Conservation (phyloP, 2,329 filamentous ascomycete genomes). For the Colletotrichum sansevieriae region DNA sequence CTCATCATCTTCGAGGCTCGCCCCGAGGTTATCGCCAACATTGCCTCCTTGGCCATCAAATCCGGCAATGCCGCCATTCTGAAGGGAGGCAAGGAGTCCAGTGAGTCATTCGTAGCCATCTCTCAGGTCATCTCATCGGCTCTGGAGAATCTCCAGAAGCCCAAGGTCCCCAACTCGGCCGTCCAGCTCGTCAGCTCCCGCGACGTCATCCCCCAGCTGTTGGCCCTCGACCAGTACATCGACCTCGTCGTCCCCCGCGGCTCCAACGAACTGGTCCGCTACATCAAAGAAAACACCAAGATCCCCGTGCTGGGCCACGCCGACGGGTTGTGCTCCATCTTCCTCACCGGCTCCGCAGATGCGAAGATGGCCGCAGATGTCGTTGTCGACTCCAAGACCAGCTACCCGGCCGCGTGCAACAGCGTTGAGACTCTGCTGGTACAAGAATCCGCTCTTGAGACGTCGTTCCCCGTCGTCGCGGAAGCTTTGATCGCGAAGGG, state of each 20-base stretch:
- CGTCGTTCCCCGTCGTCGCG: constrained; percentile 78
- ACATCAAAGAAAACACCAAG: constrained; percentile 90
- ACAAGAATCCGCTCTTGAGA: constrained; percentile 74
- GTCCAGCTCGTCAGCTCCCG: constrained; percentile 95
- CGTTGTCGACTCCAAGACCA: constrained; percentile 91
- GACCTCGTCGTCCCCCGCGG: constrained; percentile 96
- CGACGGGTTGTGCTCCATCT: constrained; percentile 91
- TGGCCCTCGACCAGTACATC: constrained; percentile 87
- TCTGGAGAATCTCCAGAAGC: constrained; percentile 65
- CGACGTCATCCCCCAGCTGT: constrained; percentile 89
- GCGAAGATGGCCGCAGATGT: constrained; percentile 78
- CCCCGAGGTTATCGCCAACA: constrained; percentile 98
- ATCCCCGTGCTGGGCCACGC: constrained; percentile 97
- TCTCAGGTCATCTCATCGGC: constrained; percentile 86
- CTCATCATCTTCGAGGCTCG: constrained; percentile 98
- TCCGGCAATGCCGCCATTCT: constrained; percentile 97
- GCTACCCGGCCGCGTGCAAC: constrained; percentile 97
- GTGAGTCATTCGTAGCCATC: constrained; percentile 93
- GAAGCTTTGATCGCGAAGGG: constrained; percentile 79
- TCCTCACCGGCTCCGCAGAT: constrained; percentile 85
- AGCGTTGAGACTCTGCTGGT: constrained; percentile 92
- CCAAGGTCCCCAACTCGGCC: constrained; percentile 84
- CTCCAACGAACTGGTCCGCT: constrained; percentile 88
- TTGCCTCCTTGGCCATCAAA: constrained; percentile 94
- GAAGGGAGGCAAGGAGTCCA: constrained; percentile 96